Base-by-base conservation (phyloP, 2,329 filamentous ascomycete species). In the Ophiostoma sp. region DNA sequence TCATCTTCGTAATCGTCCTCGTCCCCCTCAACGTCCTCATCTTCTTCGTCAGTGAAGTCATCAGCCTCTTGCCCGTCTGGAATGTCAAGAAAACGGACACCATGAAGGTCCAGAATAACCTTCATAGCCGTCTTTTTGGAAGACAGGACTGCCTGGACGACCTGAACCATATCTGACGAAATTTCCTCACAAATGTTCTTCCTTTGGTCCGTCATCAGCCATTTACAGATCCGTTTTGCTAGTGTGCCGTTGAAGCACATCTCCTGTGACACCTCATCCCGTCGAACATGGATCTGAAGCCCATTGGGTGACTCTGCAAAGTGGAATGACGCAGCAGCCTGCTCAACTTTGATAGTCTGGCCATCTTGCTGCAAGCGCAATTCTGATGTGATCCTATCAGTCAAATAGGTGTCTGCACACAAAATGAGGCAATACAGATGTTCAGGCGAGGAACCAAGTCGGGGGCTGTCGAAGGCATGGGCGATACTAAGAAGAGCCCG, bases 141-240 rank as follows among this genome's bases (percentile, higher is more conserved):
- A 15, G 55, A 31, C 69, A 71, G 55, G 12, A 71, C 52, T 19
- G 55, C 22, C 55, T 61, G 39, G 4, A 39, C 52, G 15, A 12
- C 22, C 5, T 36, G 9, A 22, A 61, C 25, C 17, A 45, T 22
- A 6, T 63, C 55, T 9, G 36, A 1, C 7, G 55, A 39, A 2
- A 71, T 1, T 2, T 9, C 3, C 2, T 71, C 52, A 22, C 19
- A 22, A 25, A 39, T 61, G 28, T 48, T 17, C 31, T 68, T 70
- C 3, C 5, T 19, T 28, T 59, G 68, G n/a, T 69, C 63, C 11
- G 75, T 79, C 81, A 83, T 82, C 52, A 84, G 77, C 81, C 82
- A 83, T 8, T 78, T 73, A 0, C 79, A 76, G 1, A 84, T 75
- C 0, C 73, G 76, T 6, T 75, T 71, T 0, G 81, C 78, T 1